Conservation (phyloP, 352 stramenopile genomes). For the Globisporangium canariense region DNA sequence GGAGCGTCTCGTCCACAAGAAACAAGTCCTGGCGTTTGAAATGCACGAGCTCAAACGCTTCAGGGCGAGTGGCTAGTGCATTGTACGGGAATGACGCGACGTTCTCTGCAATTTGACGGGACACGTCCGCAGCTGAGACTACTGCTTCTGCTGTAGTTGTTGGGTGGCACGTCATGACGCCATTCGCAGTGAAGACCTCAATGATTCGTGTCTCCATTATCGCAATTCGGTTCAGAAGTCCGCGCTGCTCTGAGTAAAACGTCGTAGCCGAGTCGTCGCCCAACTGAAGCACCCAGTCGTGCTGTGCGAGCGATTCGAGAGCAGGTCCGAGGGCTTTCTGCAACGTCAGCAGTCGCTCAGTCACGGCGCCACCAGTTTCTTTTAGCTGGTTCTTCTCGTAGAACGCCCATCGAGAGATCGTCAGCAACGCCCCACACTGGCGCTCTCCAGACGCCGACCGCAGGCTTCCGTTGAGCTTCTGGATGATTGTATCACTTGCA, state of each 20-base stretch:
- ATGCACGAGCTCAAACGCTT: conserved; percentile 63
- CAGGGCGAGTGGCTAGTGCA: conserved; percentile 23
- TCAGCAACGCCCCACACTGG: conserved; percentile 58
- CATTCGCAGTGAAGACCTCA: conserved; percentile 38
- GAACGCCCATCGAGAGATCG: conserved; percentile 45
- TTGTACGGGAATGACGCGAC: conserved; percentile 53
- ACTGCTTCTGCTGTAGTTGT: not conserved
- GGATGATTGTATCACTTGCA: conserved; percentile 20
- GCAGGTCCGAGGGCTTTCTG: conserved; percentile 20
- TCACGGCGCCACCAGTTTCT: conserved; percentile 2
- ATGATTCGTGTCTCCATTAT: conserved; percentile 58
- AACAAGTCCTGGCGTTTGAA: conserved; percentile 83
- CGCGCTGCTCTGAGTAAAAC: conserved; percentile 54
- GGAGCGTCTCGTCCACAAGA: conserved; percentile 65
- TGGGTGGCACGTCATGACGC: conserved; percentile 15
- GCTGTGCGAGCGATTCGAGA: conserved; percentile 35
- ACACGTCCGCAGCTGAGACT: conserved; percentile 39
- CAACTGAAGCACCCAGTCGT: conserved; percentile 36
- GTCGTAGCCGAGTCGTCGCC: not conserved
- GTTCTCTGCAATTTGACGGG: conserved; percentile 62
- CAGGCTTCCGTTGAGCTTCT: conserved; percentile 28
- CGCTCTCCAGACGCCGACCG: conserved; percentile 40
- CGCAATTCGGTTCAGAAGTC: conserved; percentile 40
- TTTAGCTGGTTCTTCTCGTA: conserved; percentile 30
- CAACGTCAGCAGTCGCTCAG: conserved; percentile 19